These are phyloP conservation scores for Pouteria campechiana DNA, from an alignment of 179 eudicot species.

Conservation along the genomic window DNA sequence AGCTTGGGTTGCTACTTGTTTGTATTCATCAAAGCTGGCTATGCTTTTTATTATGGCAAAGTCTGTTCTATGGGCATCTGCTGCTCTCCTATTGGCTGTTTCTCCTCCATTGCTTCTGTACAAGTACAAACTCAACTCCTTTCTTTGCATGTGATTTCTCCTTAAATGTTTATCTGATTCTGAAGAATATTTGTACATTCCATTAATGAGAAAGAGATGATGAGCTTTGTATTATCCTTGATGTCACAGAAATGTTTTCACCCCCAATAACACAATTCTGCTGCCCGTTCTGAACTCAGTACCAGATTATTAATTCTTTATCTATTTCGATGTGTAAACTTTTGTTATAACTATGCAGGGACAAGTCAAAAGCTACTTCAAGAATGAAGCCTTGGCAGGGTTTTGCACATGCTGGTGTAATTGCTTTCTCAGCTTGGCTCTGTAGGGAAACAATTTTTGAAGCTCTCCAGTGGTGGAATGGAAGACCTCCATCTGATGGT, in stretches of 20 bases:
- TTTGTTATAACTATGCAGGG: conserved; percentile 39
- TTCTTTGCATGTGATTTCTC: conserved; percentile 3
- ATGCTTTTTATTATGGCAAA: conserved; percentile 83
- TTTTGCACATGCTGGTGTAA: conserved; percentile 67
- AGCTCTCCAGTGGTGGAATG: conserved; percentile 98
- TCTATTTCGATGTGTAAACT: no score
- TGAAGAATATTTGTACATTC: no score
- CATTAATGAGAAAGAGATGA: no score
- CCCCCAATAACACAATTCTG: no score
- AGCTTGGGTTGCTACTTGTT: conserved; percentile 77
- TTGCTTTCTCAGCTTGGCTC: conserved; percentile 90
- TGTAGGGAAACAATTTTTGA: conserved; percentile 94
- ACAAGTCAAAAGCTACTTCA: conserved; percentile 64
- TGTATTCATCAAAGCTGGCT: conserved; percentile 74
- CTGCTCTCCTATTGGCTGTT: conserved; percentile 71
- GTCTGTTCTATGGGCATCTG: conserved; percentile 86
- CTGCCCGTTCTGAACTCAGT: no score
- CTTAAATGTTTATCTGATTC: no score
- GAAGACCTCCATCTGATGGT: conserved; percentile 90
- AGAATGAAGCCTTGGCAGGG: conserved; percentile 98
- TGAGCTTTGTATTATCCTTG: no score
- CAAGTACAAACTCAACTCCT: conserved; percentile 36
- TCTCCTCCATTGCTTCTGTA: conserved; percentile 96
- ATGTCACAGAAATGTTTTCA: no score
- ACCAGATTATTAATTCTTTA: no score